Conservation (phyloP, 169 alveolate genomes). For the Cryptosporidium ryanae region DNA sequence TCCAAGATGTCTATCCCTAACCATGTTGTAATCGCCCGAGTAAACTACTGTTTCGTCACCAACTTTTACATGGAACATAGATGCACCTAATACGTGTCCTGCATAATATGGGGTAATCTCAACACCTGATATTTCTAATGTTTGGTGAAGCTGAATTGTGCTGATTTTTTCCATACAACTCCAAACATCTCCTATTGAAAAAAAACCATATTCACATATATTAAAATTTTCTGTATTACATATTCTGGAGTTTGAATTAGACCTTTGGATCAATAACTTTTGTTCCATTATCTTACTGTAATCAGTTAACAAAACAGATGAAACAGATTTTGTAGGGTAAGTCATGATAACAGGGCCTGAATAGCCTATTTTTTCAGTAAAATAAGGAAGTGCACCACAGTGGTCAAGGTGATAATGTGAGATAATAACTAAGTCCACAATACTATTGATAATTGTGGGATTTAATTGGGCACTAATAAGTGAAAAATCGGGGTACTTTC, state of each 20-base stretch:
- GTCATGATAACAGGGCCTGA: slow-evolving; percentile 95
- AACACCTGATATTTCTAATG: slow-evolving; percentile 86
- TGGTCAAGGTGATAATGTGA: slow-evolving; percentile 99
- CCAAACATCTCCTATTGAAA: slow-evolving; percentile 87
- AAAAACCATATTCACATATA: slow-evolving; percentile 85
- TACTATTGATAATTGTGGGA: slow-evolving; percentile 40
- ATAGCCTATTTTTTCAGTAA: slow-evolving; percentile 94
- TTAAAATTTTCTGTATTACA: slow-evolving; percentile 67
- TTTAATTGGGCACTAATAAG: slow-evolving; percentile 70
- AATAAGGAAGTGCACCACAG: slow-evolving; percentile 98
- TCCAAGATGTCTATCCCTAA: slow-evolving; percentile 96
- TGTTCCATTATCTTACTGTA: slow-evolving; percentile 90
- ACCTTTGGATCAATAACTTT: slow-evolving; percentile 78
- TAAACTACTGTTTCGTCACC: slow-evolving; percentile 92
- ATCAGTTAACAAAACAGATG: slow-evolving; percentile 96
- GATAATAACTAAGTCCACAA: slow-evolving; percentile 92
- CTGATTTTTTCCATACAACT: slow-evolving; percentile 85
- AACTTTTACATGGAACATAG: slow-evolving; percentile 94
- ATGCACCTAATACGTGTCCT: slow-evolving; percentile 98
- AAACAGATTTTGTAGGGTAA: slow-evolving; percentile 96
- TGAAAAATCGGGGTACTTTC: slow-evolving; percentile 94
- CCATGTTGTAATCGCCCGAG: slow-evolving; percentile 95
- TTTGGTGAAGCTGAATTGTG: slow-evolving; percentile 92
- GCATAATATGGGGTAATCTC: slow-evolving; percentile 96
- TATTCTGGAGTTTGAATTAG: slow-evolving; percentile 75